Evolutionary conservation across 2,329 filamentous ascomycete genomes (phyloP).

Genomic region (Penicillium expansum): DNA sequence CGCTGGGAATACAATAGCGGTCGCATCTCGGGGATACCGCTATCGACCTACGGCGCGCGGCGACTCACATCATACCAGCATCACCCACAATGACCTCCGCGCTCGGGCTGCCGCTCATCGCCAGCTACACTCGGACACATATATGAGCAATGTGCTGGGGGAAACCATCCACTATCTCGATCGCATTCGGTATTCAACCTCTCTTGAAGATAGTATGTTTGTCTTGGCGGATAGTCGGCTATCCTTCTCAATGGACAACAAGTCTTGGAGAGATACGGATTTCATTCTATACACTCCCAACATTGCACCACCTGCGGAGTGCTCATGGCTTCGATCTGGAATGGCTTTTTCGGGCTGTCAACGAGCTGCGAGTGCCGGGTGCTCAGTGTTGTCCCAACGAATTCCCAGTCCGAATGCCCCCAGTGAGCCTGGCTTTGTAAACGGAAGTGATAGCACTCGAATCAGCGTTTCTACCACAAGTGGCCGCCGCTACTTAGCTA

Average conservation of each 20-base stretch:
- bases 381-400: constrained; percentile 32
- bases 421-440: constrained; percentile 36
- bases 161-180: constrained; percentile 62
- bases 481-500: constrained; percentile 38
- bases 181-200: constrained; percentile 53
- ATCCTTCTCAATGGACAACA: constrained; percentile 50
- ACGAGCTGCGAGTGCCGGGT: constrained; percentile 48
- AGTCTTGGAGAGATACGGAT: constrained; percentile 53
- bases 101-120: constrained; percentile 38
- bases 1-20: constrained; percentile 18
- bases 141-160: constrained; percentile 47
- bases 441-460: constrained; percentile 33
- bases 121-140: constrained; percentile 36
- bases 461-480: constrained; percentile 39
- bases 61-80: constrained; percentile 27
- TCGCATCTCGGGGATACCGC: constrained; percentile 29
- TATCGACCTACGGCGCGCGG: constrained; percentile 32
- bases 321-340: constrained; percentile 62
- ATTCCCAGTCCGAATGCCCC: constrained; percentile 25
- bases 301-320: constrained; percentile 52
- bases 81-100: constrained; percentile 36
- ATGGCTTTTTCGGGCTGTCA: constrained; percentile 62
- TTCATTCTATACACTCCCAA: constrained; percentile 56
- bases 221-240: constrained; percentile 55
- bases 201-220: constrained; percentile 54